Conservation (phyloP, 768 basidiomycete species). For the Boletellus sp. region DNA sequence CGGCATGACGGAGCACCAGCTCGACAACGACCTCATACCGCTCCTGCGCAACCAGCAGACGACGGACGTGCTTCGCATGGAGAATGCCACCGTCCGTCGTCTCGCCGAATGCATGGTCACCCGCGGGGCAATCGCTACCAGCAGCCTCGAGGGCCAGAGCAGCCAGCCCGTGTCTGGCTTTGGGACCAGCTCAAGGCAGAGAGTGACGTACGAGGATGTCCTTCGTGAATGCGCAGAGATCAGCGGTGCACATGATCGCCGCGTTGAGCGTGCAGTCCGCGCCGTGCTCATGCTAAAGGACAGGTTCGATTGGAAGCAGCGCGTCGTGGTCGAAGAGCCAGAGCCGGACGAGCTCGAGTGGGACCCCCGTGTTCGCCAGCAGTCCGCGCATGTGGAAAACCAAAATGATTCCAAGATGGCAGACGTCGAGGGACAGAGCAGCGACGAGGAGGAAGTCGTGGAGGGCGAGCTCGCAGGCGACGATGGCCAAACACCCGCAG, state of each 20-base stretch:
- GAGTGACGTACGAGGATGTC: conserved; percentile 52
- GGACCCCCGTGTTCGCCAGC: conserved; percentile 48
- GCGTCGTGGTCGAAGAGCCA: conserved; percentile 76
- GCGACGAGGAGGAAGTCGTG: conserved; percentile 37
- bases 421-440: conserved; percentile 33
- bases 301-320: conserved; percentile 77
- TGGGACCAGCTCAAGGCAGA: conserved; percentile 17
- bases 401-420: conserved; percentile 15
- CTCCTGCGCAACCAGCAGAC: conserved; percentile 79
- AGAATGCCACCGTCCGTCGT: conserved; percentile 68
- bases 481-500: conserved; percentile 25
- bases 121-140: conserved; percentile 43
- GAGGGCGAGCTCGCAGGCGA: conserved; percentile 33
- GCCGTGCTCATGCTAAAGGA: conserved; percentile 77
- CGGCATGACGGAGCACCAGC: conserved; percentile 56
- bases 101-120: conserved; percentile 65
- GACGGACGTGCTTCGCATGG: conserved; percentile 65
- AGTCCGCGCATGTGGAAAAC: conserved; percentile 5
- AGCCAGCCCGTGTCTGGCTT: conserved; percentile 17
- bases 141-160: conserved; percentile 43
- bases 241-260: conserved; percentile 64
- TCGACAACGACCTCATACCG: conserved; percentile 71
- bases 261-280: conserved; percentile 73
- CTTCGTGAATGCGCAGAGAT: conserved; percentile 64
- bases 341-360: conserved; percentile 76